Evolutionary conservation across 1,284 basidiomycete species (phyloP).

Genomic region (Pisolithus thermaeus): DNA sequence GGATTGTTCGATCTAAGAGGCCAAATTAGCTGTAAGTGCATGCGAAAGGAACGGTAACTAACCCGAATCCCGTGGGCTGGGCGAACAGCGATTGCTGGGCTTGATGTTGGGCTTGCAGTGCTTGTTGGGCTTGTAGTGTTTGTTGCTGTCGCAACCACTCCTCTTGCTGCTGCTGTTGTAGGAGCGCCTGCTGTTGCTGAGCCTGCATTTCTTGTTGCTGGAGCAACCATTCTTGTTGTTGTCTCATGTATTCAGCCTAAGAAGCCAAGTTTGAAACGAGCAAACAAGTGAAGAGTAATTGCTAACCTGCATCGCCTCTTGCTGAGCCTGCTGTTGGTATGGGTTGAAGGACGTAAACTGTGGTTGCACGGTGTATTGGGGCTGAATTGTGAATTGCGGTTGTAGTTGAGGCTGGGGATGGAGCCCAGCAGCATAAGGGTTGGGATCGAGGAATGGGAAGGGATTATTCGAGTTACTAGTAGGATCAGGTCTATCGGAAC

Average conservation of each 20-base stretch:
- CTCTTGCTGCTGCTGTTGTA: constrained; percentile 49
- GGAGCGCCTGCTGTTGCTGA: constrained; percentile 37
- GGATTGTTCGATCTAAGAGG: constrained; percentile 87
- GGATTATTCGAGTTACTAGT: constrained; percentile 39
- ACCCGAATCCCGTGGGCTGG: constrained; percentile 73
- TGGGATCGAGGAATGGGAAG: constrained; percentile 66
- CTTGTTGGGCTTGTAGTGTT: constrained; percentile 41
- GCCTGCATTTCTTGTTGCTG: constrained; percentile 45
- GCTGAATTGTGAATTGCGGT: constrained; percentile 69
- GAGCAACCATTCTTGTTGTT: constrained; percentile 62
- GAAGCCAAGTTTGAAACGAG: constrained; percentile 1
- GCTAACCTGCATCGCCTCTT: constrained; percentile 65
- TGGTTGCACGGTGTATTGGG: constrained; percentile 59
- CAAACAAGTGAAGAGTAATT: not conserved
- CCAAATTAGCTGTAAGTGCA: constrained; percentile 1
- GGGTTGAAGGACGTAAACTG: constrained; percentile 91
- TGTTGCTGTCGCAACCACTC: constrained; percentile 41
- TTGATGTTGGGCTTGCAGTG: constrained; percentile 37
- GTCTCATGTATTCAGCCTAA: constrained; percentile 65
- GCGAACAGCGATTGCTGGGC: constrained; percentile 48
- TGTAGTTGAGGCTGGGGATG: constrained; percentile 50
- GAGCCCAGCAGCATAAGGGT: constrained; percentile 50
- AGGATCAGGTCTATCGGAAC: constrained; percentile 28
- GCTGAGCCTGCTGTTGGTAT: constrained; percentile 91
- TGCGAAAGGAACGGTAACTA: constrained; percentile 12